Evolutionary conservation across 169 alveolate species (phyloP).

Genomic region (Babesia caballi): DNA sequence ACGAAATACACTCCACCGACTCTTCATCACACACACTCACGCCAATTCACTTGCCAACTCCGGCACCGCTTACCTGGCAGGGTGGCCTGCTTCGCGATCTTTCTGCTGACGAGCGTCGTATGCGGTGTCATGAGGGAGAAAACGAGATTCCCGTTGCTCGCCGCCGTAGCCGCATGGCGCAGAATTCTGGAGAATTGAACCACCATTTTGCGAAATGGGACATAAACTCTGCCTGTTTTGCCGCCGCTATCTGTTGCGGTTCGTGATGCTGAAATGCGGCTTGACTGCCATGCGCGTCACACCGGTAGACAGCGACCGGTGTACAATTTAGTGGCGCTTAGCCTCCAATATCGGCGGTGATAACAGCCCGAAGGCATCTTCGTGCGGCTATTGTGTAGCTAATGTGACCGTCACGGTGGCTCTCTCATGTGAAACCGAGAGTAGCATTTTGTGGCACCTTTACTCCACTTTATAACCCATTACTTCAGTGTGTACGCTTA

Average conservation of each 20-base stretch:
- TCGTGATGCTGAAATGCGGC: neutral
- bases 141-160: conserved; percentile 24
- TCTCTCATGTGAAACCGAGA: too few species aligned
- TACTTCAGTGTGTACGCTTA: too few species aligned
- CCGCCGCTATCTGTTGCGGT: neutral
- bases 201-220: neutral
- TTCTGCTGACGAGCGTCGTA: conserved; percentile 25
- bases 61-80: conserved; percentile 28
- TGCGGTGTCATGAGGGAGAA: conserved; percentile 41
- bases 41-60: too few species aligned
- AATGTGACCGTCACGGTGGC: too few species aligned
- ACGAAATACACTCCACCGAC: too few species aligned
- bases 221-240: neutral
- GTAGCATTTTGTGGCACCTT: too few species aligned
- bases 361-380: neutral
- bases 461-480: too few species aligned
- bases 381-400: neutral
- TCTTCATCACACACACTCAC: too few species aligned
- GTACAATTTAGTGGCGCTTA: neutral
- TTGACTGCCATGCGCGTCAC: neutral
- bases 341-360: neutral
- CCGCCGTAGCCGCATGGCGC: conserved; percentile 23
- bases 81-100: conserved; percentile 33
- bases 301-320: neutral
- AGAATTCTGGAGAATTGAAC: conserved; percentile 27